Evolutionary conservation across 495 filamentous ascomycete species (phyloP).

Genomic region (Trichocladium uniseriatum): DNA sequence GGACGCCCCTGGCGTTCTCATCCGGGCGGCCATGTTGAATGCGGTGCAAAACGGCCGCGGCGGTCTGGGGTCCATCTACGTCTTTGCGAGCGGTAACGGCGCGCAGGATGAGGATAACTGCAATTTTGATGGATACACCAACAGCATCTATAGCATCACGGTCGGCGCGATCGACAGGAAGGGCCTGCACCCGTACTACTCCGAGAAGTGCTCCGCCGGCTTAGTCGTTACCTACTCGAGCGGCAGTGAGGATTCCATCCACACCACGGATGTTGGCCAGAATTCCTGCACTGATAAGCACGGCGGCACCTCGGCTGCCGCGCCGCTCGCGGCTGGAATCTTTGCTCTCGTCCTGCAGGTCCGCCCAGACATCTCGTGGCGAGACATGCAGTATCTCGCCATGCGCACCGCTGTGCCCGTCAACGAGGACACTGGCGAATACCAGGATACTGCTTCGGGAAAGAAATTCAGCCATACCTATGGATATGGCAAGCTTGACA

Average conservation of each 20-base stretch:
- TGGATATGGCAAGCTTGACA: constrained; percentile 91
- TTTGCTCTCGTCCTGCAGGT: constrained; percentile 85
- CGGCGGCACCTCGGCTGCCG: constrained; percentile 94
- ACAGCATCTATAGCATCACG: constrained; percentile 97
- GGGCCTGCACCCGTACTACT: constrained; percentile 82
- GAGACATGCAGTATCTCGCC: constrained; percentile 88
- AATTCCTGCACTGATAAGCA: constrained; percentile 69
- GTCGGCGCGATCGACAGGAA: constrained; percentile 87
- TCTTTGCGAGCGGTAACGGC: constrained; percentile 95
- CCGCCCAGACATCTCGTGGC: constrained; percentile 83
- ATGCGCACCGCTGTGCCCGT: constrained; percentile 77
- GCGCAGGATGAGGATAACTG: constrained; percentile 85
- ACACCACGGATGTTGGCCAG: constrained; percentile 88
- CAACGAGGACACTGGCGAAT: constrained; percentile 60
- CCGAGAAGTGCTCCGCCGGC: constrained; percentile 90
- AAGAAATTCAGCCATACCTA: constrained; percentile 86
- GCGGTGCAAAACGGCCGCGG: constrained; percentile 80
- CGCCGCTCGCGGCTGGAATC: constrained; percentile 82
- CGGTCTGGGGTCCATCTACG: constrained; percentile 84
- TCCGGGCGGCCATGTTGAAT: constrained; percentile 82
- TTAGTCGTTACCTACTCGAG: constrained; percentile 94
- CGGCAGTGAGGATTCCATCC: constrained; percentile 78
- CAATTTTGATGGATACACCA: constrained; percentile 99
- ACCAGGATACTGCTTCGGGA: constrained; percentile 71
- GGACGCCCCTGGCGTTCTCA: constrained; percentile 86